Conservation (phyloP, 495 filamentous ascomycete genomes). For the Schizothecium vesticola region DNA sequence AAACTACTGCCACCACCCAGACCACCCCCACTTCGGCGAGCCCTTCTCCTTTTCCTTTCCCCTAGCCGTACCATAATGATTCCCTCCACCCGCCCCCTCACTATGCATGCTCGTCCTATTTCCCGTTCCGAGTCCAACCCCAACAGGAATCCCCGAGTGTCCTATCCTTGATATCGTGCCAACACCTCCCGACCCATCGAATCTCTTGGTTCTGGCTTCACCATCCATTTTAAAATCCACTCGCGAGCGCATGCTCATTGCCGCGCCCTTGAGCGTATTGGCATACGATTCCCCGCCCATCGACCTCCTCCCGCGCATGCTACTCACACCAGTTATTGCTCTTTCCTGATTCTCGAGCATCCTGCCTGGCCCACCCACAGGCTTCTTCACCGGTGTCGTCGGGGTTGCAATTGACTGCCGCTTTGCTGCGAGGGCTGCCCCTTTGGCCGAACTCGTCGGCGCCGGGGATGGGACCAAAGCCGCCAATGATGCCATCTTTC, state of each 20-base stretch:
- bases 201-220: neutral
- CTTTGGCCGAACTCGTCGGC: neutral
- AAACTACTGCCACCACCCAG: slow-evolving; percentile 17
- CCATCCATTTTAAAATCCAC: neutral
- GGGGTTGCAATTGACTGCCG: neutral
- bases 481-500: slow-evolving; percentile 13
- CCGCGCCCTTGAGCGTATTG: neutral
- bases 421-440: neutral
- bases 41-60: slow-evolving; percentile 13
- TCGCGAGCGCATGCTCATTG: neutral
- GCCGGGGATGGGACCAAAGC: neutral
- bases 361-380: neutral
- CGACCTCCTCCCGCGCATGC: neutral
- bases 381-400: neutral
- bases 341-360: neutral
- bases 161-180: neutral
- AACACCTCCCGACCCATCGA: neutral
- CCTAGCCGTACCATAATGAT: slow-evolving; percentile 1
- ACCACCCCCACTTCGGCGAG: slow-evolving; percentile 16
- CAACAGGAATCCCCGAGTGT: neutral
- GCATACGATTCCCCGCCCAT: neutral
- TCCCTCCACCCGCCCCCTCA: neutral
- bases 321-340: neutral
- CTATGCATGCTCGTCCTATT: neutral
- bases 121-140: neutral